phyloP scores from a whole-genome alignment of 2,329 filamentous ascomycete species.

The Cladophialophora psammophila region DNA sequence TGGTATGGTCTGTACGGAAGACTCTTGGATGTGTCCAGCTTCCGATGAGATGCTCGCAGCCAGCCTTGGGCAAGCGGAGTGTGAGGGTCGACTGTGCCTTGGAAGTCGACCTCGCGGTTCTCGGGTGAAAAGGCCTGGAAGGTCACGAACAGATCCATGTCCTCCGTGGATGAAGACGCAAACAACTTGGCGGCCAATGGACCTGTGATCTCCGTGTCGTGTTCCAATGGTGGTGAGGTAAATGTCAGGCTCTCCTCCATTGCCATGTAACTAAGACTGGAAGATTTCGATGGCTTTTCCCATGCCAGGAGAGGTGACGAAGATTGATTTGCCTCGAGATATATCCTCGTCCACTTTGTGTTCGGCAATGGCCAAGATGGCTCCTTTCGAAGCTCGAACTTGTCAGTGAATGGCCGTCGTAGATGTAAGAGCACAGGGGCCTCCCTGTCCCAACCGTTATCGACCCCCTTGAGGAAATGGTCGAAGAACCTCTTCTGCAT shows the following conservation, averaged over 20 bases:
- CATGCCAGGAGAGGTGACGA: slow-evolving; percentile 12
- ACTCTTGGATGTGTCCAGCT: slow-evolving; percentile 17
- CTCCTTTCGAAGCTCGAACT: slow-evolving; percentile 19
- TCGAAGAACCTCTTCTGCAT: slow-evolving; percentile 72
- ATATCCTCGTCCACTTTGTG: slow-evolving; percentile 25
- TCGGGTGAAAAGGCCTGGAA: slow-evolving; percentile 26
- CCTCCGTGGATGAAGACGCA: slow-evolving; percentile 20
- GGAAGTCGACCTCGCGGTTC: slow-evolving; percentile 26
- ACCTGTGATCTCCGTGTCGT: slow-evolving; percentile 25
- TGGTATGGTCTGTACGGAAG: slow-evolving; percentile 26
- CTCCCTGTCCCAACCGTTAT: slow-evolving; percentile 45
- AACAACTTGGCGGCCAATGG: slow-evolving; percentile 26
- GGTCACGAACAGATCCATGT: slow-evolving; percentile 27
- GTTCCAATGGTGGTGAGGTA: slow-evolving; percentile 12
- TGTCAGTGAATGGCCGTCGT: slow-evolving; percentile 17
- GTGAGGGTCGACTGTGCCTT: slow-evolving; percentile 27
- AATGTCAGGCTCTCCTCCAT: slow-evolving; percentile 21
- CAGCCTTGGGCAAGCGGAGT: slow-evolving; percentile 30
- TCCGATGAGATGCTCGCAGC: slow-evolving; percentile 29
- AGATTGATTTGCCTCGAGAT: slow-evolving; percentile 4
- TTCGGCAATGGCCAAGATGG: slow-evolving; percentile 20
- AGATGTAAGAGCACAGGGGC: slow-evolving; percentile 17
- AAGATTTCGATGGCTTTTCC: background rate
- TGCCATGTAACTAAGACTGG: slow-evolving; percentile 2
- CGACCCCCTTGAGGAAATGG: slow-evolving; percentile 73